These are phyloP conservation scores for Auriscalpium microsporum DNA, from an alignment of 768 basidiomycete species.

Conservation along the genomic window DNA sequence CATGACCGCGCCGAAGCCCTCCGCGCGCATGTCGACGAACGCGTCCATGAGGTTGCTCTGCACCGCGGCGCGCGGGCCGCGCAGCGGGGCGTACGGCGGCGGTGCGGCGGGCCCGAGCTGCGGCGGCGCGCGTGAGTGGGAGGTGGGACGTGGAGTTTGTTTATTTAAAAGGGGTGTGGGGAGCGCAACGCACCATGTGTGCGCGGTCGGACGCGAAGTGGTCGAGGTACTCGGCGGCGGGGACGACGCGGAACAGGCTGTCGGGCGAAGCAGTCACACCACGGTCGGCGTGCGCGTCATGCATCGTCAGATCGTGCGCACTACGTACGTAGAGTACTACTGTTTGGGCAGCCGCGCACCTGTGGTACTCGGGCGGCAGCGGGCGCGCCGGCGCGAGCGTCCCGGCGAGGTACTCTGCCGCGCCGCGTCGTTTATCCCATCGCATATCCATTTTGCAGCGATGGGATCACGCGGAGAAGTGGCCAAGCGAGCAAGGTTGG, in stretches of 20 bases:
- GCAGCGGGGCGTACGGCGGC: slow-evolving; percentile 42
- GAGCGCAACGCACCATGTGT: slow-evolving; percentile 73
- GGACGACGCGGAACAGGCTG: slow-evolving; percentile 58
- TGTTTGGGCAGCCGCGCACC: slow-evolving; percentile 5
- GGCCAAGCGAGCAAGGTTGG: no score
- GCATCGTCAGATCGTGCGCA: no score
- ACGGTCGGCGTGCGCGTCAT: background rate
- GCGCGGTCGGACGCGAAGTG: slow-evolving; percentile 69
- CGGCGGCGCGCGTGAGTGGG: no score
- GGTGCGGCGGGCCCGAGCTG: slow-evolving; percentile 25
- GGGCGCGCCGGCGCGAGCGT: slow-evolving; percentile 18
- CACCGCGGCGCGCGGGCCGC: slow-evolving; percentile 37
- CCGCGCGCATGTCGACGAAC: slow-evolving; percentile 43
- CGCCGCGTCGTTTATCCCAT: no score
- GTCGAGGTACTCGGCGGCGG: slow-evolving; percentile 40
- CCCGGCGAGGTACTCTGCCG: slow-evolving; percentile 21
- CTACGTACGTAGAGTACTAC: no score
- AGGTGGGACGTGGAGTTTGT: no score
- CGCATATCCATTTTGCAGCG: no score
- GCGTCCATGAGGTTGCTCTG: slow-evolving; percentile 49
- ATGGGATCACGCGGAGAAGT: no score
- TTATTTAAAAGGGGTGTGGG: no score
- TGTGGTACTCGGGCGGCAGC: slow-evolving; percentile 6
- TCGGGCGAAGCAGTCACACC: background rate
- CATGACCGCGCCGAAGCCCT: slow-evolving; percentile 35